Conservation (phyloP, 345 rosid genomes). For the Noccaea caerulescens region DNA sequence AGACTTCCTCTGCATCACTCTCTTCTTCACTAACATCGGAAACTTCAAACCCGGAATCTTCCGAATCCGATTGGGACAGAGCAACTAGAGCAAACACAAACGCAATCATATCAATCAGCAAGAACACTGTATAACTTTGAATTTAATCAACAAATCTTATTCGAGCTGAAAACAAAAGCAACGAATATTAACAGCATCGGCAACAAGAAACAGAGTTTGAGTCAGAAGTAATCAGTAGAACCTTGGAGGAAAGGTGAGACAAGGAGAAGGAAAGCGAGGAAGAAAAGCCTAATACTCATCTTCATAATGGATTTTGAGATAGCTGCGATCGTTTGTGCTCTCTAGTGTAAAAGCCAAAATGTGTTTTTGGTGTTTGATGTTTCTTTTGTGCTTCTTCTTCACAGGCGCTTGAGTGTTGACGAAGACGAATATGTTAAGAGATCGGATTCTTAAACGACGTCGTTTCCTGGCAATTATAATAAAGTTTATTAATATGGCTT, state of each 20-base stretch:
- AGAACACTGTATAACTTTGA: not conserved
- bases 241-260: conserved; percentile 82
- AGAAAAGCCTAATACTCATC: conserved; percentile 55
- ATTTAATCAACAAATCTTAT: not conserved
- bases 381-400: not conserved
- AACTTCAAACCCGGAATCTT: conserved; percentile 46
- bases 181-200: not conserved
- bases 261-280: conserved; percentile 71
- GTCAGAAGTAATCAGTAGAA: conserved; percentile 12
- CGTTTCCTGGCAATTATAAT: not conserved
- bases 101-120: too few species aligned
- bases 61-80: conserved; percentile 69
- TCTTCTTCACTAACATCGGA: conserved; percentile 60
- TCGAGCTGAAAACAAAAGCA: not conserved
- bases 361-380: conserved; percentile 18
- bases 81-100: conserved; percentile 52
- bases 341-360: conserved; percentile 15
- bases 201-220: conserved; percentile 4
- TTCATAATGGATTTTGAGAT: conserved; percentile 33
- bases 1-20: conserved; percentile 63
- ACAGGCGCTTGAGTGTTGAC: conserved; percentile 12
- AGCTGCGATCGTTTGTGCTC: not conserved
- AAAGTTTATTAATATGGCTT: too few species aligned
- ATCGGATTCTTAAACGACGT: not conserved
- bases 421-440: not conserved